These are phyloP conservation scores for Sabuloglossum arenarium DNA, from an alignment of 495 filamentous ascomycete genomes.

Conservation along the genomic window DNA sequence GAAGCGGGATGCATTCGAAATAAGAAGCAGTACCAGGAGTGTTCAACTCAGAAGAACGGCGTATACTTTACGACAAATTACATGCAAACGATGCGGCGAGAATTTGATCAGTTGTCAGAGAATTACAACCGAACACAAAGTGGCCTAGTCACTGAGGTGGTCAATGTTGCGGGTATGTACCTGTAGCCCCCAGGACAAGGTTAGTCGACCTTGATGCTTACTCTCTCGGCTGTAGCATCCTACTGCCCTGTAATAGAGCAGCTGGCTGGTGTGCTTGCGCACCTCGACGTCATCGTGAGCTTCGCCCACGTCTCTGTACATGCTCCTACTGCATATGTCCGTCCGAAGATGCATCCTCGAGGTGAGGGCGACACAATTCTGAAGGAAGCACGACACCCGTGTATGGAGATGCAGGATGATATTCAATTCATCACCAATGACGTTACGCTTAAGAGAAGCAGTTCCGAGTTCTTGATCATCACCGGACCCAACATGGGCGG, in stretches of 20 bases:
- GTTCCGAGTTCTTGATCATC: constrained; percentile 85
- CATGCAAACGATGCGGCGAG: constrained; percentile 66
- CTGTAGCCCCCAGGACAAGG: neutral
- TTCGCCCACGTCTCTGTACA: constrained; percentile 90
- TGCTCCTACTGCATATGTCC: constrained; percentile 75
- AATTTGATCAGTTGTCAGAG: constrained; percentile 83
- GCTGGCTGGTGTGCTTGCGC: constrained; percentile 71
- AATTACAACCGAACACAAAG: constrained; percentile 93
- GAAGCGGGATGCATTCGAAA: constrained; percentile 88
- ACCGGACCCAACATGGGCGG: constrained; percentile 99
- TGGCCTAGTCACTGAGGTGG: constrained; percentile 80
- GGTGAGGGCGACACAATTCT: constrained; percentile 80
- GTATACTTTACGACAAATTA: constrained; percentile 88
- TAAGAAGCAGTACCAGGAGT: constrained; percentile 77
- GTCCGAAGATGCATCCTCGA: constrained; percentile 79
- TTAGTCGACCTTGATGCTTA: neutral
- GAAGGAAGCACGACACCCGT: constrained; percentile 86
- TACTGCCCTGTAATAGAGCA: constrained; percentile 88
- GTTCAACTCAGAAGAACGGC: constrained; percentile 95
- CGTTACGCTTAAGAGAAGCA: constrained; percentile 58
- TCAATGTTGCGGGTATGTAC: constrained; percentile 41
- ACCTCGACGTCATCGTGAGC: constrained; percentile 90
- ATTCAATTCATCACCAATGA: constrained; percentile 98
- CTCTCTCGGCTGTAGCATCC: constrained; percentile 30
- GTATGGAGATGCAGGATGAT: constrained; percentile 99